Evolutionary conservation across 2,329 filamentous ascomycete genomes (phyloP), one percentile per base, ranked within the genome.

Genomic region (Colletotrichum cereale): DNA sequence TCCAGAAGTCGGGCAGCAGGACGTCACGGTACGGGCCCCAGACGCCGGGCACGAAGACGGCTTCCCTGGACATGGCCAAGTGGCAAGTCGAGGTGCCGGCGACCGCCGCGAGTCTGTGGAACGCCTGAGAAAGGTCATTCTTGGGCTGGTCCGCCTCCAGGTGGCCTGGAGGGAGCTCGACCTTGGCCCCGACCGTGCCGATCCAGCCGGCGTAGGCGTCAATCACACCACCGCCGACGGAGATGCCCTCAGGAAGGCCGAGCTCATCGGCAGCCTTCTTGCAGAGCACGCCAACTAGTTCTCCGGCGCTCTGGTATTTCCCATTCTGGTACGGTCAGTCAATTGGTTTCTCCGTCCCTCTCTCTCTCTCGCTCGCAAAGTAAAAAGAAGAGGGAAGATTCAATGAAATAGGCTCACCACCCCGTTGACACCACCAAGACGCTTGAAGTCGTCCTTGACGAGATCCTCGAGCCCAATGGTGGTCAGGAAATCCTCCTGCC

Each of bases 161-260:
- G 58, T 92, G 88, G 67, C 92, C 89, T 68, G 86, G 84, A 14
- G 67, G 68, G 31, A 74, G 61, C 50, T 87, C 86, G 76, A 98
- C 94, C 82, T 98, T 98, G 72, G 96, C 96, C 70, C 96, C 96
- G n/a, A 99, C 96, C 1, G 96, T 98, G 73, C 96, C 96, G 76
- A 99, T 96, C 96, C 96, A 99, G 74, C 96, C 96, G 71, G 96
- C 96, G 78, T 99, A 99, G 24, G 96, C 96, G 80, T 99, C 96
- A 78, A 99, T 99, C 74, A 99, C 96, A 81, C 95, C 95, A 78
- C 94, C 97, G 65, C 96, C 96, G 66, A 99, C 93, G 24, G 96
- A 94, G 76, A 98, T 96, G 48, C 95, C 96, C 26, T 92, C 87
- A 6, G 92, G 92, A 3, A 99, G 88, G 10, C 96, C 96, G 72